These are phyloP conservation scores for Globisporangium megalacanthum DNA, from an alignment of 352 stramenopile species.

Conservation along the genomic window DNA sequence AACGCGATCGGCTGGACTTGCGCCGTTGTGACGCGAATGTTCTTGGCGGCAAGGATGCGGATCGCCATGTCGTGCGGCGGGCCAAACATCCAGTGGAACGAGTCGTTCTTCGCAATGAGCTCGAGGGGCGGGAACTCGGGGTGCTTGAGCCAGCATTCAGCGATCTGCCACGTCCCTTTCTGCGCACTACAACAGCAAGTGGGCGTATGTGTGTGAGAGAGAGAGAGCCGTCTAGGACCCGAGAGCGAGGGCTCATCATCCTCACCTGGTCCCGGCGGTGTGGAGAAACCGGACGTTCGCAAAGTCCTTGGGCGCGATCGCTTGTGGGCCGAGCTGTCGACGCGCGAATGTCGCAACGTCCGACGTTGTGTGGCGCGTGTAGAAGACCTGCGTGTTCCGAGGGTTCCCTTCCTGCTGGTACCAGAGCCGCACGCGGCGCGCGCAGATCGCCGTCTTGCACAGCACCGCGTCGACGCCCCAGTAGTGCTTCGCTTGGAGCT, in stretches of 20 bases:
- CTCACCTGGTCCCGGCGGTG: background rate
- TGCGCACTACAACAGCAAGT: conserved; percentile 6
- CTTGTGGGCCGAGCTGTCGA: background rate
- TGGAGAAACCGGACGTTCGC: background rate
- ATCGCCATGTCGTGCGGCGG: conserved; percentile 10
- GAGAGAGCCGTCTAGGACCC: too few species aligned
- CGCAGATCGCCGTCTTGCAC: conserved; percentile 35
- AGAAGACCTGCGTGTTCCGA: conserved; percentile 30
- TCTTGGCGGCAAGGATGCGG: conserved; percentile 17
- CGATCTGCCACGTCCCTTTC: conserved; percentile 43
- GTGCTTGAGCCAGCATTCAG: conserved; percentile 49
- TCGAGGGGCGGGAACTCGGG: conserved; percentile 38
- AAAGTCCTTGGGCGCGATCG: conserved; percentile 1
- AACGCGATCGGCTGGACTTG: conserved; percentile 13
- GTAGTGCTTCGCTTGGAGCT: conserved; percentile 37
- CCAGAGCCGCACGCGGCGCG: conserved; percentile 22
- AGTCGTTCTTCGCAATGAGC: conserved; percentile 24
- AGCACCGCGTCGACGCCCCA: conserved; percentile 40
- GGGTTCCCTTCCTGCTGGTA: conserved; percentile 49
- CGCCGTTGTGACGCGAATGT: conserved; percentile 11
- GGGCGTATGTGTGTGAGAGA: too few species aligned
- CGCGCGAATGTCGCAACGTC: conserved; percentile 26
- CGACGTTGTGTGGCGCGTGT: conserved; percentile 51
- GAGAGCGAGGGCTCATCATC: too few species aligned
- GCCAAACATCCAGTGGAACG: conserved; percentile 16